Conservation (phyloP, 169 alveolate species). For the Plasmodium vivax region DNA sequence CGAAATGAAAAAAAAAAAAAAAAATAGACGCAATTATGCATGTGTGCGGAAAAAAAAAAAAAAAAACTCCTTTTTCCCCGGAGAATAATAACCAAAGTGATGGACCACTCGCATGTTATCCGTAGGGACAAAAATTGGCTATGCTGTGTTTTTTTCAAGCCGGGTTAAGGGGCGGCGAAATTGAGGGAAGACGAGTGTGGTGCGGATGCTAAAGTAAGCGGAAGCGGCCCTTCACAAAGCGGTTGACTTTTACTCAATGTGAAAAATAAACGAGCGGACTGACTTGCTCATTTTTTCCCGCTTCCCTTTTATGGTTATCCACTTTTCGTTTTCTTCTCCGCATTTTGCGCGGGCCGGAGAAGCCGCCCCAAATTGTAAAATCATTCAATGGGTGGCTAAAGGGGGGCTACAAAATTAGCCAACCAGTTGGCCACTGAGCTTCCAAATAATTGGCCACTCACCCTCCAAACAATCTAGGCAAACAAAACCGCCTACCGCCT, state of each 20-base stretch:
- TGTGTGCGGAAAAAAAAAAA: neutral
- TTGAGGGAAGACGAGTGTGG: neutral
- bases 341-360: neutral
- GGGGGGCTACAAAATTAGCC: neutral
- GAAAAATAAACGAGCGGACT: neutral
- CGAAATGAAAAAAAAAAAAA: neutral
- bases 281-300: neutral
- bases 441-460: neutral
- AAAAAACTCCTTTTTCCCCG: neutral
- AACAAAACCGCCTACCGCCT: neutral
- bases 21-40: conserved; percentile 3
- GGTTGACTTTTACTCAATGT: neutral
- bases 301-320: neutral
- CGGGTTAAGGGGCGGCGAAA: neutral
- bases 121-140: neutral
- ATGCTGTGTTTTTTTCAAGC: neutral
- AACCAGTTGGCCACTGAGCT: neutral
- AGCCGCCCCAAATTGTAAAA: neutral
- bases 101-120: neutral
- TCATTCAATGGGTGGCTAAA: neutral
- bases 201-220: neutral
- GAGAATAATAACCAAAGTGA: neutral
- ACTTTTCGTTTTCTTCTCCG: neutral
- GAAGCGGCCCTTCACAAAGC: neutral
- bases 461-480: neutral